A percentile compares a stretch with the other conserved stretches of the same genome.
Evolutionary conservation across 1,139 yeast genomes (phyloP).

Genomic region (Wickerhamomyces sp.): DNA sequence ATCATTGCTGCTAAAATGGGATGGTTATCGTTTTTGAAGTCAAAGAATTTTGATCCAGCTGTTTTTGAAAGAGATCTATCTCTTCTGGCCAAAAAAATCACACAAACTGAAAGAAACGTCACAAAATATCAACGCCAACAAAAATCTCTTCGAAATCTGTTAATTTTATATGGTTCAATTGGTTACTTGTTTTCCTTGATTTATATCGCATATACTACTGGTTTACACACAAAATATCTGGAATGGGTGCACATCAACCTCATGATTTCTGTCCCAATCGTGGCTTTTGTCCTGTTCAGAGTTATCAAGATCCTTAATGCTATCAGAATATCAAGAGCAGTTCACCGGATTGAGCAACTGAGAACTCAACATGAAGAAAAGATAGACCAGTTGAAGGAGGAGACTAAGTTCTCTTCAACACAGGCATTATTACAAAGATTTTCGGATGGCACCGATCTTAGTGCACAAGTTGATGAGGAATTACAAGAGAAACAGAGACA

Average conservation of each 20-base stretch:
- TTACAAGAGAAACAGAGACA: conserved; percentile 39
- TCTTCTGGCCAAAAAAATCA: conserved; percentile 35
- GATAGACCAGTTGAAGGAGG: conserved; percentile 69
- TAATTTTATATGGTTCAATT: conserved; percentile 29
- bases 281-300: conserved; percentile 1
- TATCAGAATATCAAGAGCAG: conserved; percentile 17
- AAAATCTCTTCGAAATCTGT: conserved; percentile 20
- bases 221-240: not conserved
- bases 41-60: conserved; percentile 43
- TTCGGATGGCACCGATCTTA: conserved; percentile 37
- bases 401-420: conserved; percentile 75
- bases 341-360: conserved; percentile 18
- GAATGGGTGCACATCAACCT: not conserved
- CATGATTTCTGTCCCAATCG: conserved; percentile 5
- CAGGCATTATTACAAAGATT: conserved; percentile 66
- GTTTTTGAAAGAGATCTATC: conserved; percentile 48
- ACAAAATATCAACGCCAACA: conserved; percentile 23
- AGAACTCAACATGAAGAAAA: conserved; percentile 52
- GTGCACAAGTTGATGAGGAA: conserved; percentile 33
- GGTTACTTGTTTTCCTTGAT: conserved; percentile 30
- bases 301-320: conserved; percentile 1
- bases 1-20: conserved; percentile 13
- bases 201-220: conserved; percentile 23
- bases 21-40: conserved; percentile 28
- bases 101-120: conserved; percentile 32